phyloP scores from a whole-genome alignment of 2,329 filamentous ascomycete species.

The Colletotrichum scovillei region DNA sequence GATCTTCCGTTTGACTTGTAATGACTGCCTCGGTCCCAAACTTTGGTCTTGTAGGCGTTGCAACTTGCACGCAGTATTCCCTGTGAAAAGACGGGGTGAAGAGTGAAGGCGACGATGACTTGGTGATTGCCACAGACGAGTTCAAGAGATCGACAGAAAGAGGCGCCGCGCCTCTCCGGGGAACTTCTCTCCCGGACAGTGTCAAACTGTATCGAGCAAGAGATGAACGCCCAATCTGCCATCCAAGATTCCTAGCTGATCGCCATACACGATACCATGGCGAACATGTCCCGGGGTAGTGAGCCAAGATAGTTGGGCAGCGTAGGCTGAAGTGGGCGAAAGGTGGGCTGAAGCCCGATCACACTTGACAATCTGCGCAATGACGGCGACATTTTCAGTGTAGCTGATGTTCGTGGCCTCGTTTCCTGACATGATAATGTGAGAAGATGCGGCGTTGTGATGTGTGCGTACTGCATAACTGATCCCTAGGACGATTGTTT shows the following conservation, averaged over 20 bases:
- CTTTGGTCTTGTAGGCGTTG: background rate
- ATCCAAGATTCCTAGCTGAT: background rate
- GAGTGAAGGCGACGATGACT: background rate
- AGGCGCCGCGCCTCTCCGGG: background rate
- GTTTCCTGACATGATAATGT: background rate
- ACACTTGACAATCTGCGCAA: background rate
- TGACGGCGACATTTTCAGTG: background rate
- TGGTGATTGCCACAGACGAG: background rate
- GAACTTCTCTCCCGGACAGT: background rate
- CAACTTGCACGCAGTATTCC: background rate
- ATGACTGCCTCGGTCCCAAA: background rate
- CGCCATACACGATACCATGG: background rate
- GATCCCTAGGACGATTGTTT: constrained; percentile 4
- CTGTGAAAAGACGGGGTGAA: background rate
- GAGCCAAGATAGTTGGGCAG: background rate
- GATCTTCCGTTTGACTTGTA: background rate
- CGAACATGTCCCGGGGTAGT: background rate
- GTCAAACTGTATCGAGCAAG: background rate
- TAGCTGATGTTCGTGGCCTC: background rate
- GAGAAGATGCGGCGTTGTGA: background rate
- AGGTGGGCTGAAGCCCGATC: background rate
- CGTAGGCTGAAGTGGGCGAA: background rate
- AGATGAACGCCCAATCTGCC: background rate
- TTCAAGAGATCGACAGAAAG: background rate
- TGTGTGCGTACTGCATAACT: background rate